Base-by-base conservation (phyloP, 2,329 filamentous ascomycete genomes). In the Ascocoryne sarcoides region DNA sequence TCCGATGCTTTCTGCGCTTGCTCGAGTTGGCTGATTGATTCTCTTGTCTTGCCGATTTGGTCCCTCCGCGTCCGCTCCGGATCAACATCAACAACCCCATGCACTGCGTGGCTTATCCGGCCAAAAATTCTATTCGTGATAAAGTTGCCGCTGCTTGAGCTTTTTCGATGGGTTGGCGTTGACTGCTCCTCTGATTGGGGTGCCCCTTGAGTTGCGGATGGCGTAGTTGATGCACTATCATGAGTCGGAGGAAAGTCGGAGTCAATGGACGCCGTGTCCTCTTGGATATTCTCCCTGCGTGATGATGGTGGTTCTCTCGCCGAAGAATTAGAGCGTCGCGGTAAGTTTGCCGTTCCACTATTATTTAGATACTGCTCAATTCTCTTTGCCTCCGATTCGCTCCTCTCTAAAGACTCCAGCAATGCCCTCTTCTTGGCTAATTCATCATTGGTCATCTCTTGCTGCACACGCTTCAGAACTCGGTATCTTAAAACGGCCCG, bases 381-480 rank as follows among this genome's bases (percentile, higher is more conserved):
- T 34, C 93, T 79, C 57, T 84, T 84, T 1, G 92, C 89, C 65
- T 98, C 92, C 4, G 83, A 75, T 63, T 98, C 92, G 57, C 90
- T 96, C 43, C 80, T 78, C 65, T 98, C 92, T n/a, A 98, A 68
- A 35, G 89, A 84, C 32, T 94, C 86, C 10, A 98, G 71, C 10
- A 92, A 71, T 2, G 74, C 68, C 54, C 75, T 79, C 67, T 96
- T 96, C 70, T 90, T 95, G 40, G 82, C 75, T 9, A 98, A 70
- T 55, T 98, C 89, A 44, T 98, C 92, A 32, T 82, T 82, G 1
- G 92, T 96, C 80, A 96, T 90, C 59, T 98, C 92, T 61, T 96
- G 88, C 59, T 98, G 92, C 39, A 98, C 86, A 34, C 92, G 76
- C 67, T 98, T 98, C 47, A 95, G 67, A 2, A 96, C 82, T 12